Conservation (phyloP, 2,329 filamentous ascomycete genomes). For the Calonectria ilicicola region DNA sequence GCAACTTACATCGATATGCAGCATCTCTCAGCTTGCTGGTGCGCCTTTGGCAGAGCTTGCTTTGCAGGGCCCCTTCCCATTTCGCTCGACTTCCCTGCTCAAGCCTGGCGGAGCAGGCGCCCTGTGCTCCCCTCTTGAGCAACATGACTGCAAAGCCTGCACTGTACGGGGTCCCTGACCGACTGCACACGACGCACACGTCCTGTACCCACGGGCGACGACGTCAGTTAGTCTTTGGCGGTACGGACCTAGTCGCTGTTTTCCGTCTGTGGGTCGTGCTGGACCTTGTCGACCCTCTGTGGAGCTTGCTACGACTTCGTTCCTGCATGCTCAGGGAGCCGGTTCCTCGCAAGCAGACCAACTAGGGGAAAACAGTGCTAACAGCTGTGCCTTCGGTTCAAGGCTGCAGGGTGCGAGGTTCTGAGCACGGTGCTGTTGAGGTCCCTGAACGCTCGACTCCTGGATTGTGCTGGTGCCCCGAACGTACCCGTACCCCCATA, state of each 20-base stretch:
- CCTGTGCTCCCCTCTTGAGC: slow-evolving; percentile 15
- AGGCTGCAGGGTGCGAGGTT: slow-evolving; percentile 25
- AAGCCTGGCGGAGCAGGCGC: slow-evolving; percentile 10
- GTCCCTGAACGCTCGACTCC: slow-evolving; percentile 26
- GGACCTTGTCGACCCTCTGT: slow-evolving; percentile 30
- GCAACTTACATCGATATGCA: slow-evolving; percentile 12
- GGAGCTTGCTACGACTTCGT: slow-evolving; percentile 39
- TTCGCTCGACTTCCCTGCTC: slow-evolving; percentile 17
- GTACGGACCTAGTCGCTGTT: slow-evolving; percentile 23
- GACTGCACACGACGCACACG: slow-evolving; percentile 20
- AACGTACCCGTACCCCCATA: slow-evolving; percentile 14
- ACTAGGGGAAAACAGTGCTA: slow-evolving; percentile 29
- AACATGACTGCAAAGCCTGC: slow-evolving; percentile 7
- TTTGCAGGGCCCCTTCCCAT: slow-evolving; percentile 18
- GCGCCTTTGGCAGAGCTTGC: slow-evolving; percentile 10
- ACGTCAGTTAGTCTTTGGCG: slow-evolving; percentile 32
- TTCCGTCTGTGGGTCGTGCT: slow-evolving; percentile 28
- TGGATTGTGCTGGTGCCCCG: slow-evolving; percentile 16
- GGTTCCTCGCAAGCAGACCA: slow-evolving; percentile 28
- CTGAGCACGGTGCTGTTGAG: slow-evolving; percentile 31
- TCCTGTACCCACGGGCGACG: slow-evolving; percentile 19
- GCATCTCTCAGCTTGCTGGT: slow-evolving; percentile 2
- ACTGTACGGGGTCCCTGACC: slow-evolving; percentile 21
- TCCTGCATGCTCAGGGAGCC: slow-evolving; percentile 44
- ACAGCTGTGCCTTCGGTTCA: slow-evolving; percentile 28